Base-by-base conservation (phyloP, 1,284 basidiomycete species). In the Puccinia triticina region DNA sequence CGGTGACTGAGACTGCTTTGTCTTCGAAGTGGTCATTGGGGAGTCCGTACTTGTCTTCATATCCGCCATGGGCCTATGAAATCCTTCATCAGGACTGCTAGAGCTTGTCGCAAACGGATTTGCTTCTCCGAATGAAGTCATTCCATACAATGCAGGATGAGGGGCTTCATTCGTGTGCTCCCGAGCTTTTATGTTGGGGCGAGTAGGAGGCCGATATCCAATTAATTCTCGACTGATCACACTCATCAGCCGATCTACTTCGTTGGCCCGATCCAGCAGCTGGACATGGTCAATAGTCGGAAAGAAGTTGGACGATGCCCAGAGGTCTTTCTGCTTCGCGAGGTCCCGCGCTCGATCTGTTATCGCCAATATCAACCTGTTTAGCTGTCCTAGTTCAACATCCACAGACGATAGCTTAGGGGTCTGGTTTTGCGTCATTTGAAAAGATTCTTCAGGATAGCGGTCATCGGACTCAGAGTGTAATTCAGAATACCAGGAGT, bases 1-100 rank as follows among this genome's bases (percentile, higher is more conserved):
- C 0, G 96, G 96, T 57, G 84, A 83, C n/a, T 86, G 76, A 14
- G n/a, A 32, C 40, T 37, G 12, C 14, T 37, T 48, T 74, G 64
- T 3, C 29, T 82, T 53, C n/a, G 43, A 50, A 10, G 74, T 34
- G 72, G 53, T 67, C 34, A 69, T 67, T 26, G 83, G 43, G 48
- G 69, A 76, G 32, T 77, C 72, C 50, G 26, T 53, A 34, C 77
- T 43, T 18, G 73, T 37, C 46, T 48, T 32, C 40, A 61, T 67
- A 40, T 55, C 34, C n/a, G 37, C 57, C 55, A 64, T 40, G 37
- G 10, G 7, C 46, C 76, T 53, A 32, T 34, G 34, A 34, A 71
- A 55, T 29, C 53, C 48, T 29, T 55, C 73, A 40, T 53, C 71
- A 34, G 75, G 59, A 77, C 34, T 66, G 32, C 59, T 37, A 8